Conservation (phyloP, 2,329 filamentous ascomycete genomes). For the Podosphaera xanthii region DNA sequence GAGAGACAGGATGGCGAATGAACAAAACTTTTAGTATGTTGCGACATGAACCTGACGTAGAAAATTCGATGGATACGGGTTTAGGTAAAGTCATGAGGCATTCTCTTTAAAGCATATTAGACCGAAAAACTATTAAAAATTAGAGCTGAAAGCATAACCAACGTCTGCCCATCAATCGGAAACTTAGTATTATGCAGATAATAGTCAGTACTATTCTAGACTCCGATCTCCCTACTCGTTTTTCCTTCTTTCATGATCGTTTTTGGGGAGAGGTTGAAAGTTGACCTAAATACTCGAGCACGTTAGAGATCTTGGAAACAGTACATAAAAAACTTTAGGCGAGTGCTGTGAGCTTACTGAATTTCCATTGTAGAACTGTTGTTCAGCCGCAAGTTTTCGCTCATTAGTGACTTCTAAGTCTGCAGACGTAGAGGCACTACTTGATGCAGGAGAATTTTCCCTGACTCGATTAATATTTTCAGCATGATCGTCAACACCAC, state of each 20-base stretch:
- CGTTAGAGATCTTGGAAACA: background rate
- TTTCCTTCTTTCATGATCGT: background rate
- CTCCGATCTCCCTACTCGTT: background rate
- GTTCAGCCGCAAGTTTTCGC: slow-evolving; percentile 29
- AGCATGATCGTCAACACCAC: slow-evolving; percentile 3
- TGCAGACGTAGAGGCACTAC: slow-evolving; percentile 5
- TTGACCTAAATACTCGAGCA: background rate
- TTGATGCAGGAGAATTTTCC: background rate
- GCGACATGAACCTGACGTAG: too few species aligned
- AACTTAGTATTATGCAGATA: too few species aligned
- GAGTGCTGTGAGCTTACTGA: slow-evolving; percentile 30
- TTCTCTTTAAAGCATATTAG: too few species aligned
- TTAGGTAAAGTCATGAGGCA: too few species aligned
- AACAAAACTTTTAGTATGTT: too few species aligned
- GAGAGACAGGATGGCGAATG: too few species aligned
- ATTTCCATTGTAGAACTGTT: slow-evolving; percentile 80
- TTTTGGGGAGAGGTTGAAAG: background rate
- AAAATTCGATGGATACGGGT: too few species aligned
- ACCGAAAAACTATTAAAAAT: too few species aligned
- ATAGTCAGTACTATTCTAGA: too few species aligned
- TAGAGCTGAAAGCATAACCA: too few species aligned
- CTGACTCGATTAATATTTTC: slow-evolving; percentile 1
- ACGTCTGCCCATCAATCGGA: too few species aligned
- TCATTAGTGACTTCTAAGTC: slow-evolving; percentile 25
- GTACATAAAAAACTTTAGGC: background rate